A percentile compares a stretch with the other conserved stretches of the same genome.
phyloP scores from a whole-genome alignment of 257 asterid genomes.

The Galeopsis tetrahit region DNA sequence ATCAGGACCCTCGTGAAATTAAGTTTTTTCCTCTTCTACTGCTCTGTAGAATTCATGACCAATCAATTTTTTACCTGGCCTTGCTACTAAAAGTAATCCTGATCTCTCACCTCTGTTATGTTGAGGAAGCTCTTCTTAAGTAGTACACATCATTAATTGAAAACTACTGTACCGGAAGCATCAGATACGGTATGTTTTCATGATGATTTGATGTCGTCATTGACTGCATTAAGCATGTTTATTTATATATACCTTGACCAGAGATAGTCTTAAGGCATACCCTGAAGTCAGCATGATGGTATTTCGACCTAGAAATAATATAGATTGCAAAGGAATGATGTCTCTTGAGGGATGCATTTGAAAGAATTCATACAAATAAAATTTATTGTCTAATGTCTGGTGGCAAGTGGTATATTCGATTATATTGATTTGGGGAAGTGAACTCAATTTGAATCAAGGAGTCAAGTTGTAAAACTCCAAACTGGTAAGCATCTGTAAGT shows the following conservation, averaged over 20 bases:
- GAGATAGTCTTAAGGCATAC: neutral
- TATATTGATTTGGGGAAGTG: neutral
- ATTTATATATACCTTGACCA: neutral
- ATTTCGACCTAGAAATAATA: neutral
- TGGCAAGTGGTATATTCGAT: neutral
- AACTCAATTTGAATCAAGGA: constrained; percentile 8
- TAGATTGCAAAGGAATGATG: neutral
- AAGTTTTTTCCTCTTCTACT: neutral
- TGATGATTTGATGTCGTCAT: constrained; percentile 26
- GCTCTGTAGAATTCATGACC: neutral
- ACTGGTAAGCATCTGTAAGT: constrained; percentile 15
- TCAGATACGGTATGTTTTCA: neutral
- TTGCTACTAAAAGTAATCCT: neutral
- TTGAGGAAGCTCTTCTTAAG: constrained; percentile 7
- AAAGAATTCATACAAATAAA: neutral
- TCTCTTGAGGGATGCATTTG: neutral
- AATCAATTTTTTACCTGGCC: neutral
- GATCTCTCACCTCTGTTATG: neutral
- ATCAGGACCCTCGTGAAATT: neutral
- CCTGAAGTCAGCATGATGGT: constrained; percentile 7
- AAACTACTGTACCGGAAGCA: neutral
- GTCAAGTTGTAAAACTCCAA: neutral
- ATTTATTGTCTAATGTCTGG: constrained; percentile 6
- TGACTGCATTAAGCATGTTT: neutral
- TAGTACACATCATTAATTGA: neutral